Conservation (phyloP, 2,329 filamentous ascomycete species). For the Lasiodiplodia sp. region DNA sequence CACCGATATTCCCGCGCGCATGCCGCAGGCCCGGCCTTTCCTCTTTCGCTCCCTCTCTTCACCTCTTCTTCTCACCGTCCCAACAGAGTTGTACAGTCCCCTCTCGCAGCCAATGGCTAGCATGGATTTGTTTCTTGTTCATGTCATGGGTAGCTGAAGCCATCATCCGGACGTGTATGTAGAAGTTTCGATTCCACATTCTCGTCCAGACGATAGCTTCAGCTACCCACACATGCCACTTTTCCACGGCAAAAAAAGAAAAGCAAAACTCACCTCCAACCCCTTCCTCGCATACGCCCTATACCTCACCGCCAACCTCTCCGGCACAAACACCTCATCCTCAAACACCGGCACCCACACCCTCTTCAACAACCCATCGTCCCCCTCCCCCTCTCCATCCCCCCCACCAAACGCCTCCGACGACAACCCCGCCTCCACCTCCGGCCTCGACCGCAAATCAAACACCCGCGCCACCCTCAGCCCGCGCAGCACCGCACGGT, state of each 20-base stretch:
- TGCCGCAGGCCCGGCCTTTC: too few relatives aligned
- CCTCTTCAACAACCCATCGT: slow-evolving; percentile 44
- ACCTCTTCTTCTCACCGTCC: too few relatives aligned
- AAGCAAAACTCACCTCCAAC: slow-evolving; percentile 43
- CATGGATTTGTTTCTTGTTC: too few relatives aligned
- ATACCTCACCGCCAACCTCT: slow-evolving; percentile 67
- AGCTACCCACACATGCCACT: too few relatives aligned
- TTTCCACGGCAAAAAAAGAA: slow-evolving; percentile 3
- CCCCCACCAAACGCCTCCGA: slow-evolving; percentile 32
- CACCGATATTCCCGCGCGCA: too few relatives aligned
- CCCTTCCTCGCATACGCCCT: slow-evolving; percentile 65
- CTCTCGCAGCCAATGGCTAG: too few relatives aligned
- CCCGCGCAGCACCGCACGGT: slow-evolving; percentile 39
- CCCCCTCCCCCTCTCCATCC: slow-evolving; percentile 42
- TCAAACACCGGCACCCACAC: slow-evolving; percentile 71
- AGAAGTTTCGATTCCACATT: too few relatives aligned
- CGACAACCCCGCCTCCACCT: slow-evolving; percentile 59
- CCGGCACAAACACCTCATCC: slow-evolving; percentile 67
- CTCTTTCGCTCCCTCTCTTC: too few relatives aligned
- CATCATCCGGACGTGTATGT: too few relatives aligned
- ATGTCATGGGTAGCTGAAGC: too few relatives aligned
- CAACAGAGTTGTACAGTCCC: too few relatives aligned
- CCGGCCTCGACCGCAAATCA: slow-evolving; percentile 69
- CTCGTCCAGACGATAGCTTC: too few relatives aligned
- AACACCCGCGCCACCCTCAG: slow-evolving; percentile 71